phyloP scores from a whole-genome alignment of 768 basidiomycete genomes.

The Phylloporus sp. region DNA sequence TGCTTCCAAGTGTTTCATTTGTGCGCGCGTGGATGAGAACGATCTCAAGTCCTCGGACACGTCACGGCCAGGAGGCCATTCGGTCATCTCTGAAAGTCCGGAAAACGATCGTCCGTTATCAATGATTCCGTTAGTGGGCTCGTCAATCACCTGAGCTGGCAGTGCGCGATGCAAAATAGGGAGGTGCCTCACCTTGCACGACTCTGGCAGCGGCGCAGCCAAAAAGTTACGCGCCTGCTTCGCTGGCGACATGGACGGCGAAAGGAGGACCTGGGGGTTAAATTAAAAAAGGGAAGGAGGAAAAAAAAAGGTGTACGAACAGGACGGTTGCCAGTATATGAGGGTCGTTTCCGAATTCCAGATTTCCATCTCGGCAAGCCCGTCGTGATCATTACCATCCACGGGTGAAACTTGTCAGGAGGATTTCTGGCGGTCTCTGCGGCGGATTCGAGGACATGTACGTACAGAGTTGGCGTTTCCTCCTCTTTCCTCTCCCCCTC shows the following conservation, averaged over 20 bases:
- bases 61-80: neutral
- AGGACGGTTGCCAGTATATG: neutral
- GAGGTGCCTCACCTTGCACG: constrained; percentile 7
- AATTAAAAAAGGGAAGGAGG: neutral
- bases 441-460: constrained; percentile 11
- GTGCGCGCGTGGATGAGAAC: constrained; percentile 3
- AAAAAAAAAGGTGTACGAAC: neutral
- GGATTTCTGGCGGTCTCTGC: constrained; percentile 14
- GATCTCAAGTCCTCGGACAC: constrained; percentile 17
- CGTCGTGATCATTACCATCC: neutral
- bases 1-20: constrained; percentile 19
- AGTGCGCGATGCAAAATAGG: neutral
- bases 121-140: neutral
- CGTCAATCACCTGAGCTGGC: constrained; percentile 8
- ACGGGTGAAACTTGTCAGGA: constrained; percentile 18
- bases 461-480: constrained; percentile 3
- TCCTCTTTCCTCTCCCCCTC: neutral
- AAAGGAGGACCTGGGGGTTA: neutral
- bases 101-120: constrained; percentile 6
- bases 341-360: neutral
- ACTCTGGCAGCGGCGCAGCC: neutral
- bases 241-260: neutral
- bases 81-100: neutral
- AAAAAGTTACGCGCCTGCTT: neutral
- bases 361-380: constrained; percentile 8